Percentiles rank a stretch among this genome's conserved stretches.
Conservation (phyloP, 1,284 basidiomycete genomes). For the Meripilus lineatus region DNA sequence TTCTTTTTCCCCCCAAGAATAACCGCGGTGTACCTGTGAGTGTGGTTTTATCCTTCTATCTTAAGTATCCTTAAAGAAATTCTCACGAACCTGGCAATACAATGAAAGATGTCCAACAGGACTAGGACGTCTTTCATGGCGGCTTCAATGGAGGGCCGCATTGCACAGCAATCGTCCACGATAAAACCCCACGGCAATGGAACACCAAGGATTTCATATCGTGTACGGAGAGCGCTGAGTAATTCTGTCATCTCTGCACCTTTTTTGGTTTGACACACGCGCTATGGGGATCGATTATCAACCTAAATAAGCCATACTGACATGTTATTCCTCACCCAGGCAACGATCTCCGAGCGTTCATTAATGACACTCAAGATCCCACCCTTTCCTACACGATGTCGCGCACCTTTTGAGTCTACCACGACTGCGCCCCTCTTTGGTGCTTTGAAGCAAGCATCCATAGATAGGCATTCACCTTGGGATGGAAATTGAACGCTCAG, state of each 20-base stretch:
- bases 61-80: not conserved
- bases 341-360: slow-evolving; percentile 16
- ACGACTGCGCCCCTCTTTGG: slow-evolving; percentile 28
- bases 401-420: slow-evolving; percentile 1
- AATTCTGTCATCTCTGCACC: slow-evolving; percentile 16
- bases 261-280: slow-evolving; percentile 17
- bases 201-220: slow-evolving; percentile 12
- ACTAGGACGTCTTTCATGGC: slow-evolving; percentile 10
- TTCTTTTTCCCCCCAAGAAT: slow-evolving; percentile 9
- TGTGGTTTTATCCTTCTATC: not conserved
- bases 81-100: slow-evolving; percentile 11
- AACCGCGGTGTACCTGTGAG: slow-evolving; percentile 7
- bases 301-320: not conserved
- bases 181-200: slow-evolving; percentile 15
- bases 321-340: slow-evolving; percentile 13
- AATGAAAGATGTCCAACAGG: slow-evolving; percentile 15
- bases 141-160: slow-evolving; percentile 10
- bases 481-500: too few species aligned
- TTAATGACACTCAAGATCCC: slow-evolving; percentile 17
- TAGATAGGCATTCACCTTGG: too few species aligned
- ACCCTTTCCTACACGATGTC: slow-evolving; percentile 9
- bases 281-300: slow-evolving; percentile 7
- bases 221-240: slow-evolving; percentile 13
- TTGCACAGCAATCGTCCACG: slow-evolving; percentile 23
- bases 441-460: slow-evolving; percentile 30